These are phyloP conservation scores for Physcia stellaris DNA, from an alignment of 495 filamentous ascomycete genomes.

Conservation along the genomic window DNA sequence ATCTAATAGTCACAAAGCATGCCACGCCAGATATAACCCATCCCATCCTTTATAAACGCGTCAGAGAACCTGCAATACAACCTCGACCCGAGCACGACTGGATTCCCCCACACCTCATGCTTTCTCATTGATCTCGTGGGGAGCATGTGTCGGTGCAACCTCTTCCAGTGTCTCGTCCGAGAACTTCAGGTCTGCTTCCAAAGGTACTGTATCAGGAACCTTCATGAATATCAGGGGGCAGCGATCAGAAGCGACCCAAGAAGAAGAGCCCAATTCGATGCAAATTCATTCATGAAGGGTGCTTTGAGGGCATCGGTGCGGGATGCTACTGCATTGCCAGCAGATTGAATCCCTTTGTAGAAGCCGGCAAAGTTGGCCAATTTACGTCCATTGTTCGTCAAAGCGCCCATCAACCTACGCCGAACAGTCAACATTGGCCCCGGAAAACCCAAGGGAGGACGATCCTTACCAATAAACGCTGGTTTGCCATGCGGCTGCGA, in stretches of 20 bases:
- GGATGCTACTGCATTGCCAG: constrained; percentile 84
- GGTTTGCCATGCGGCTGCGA: constrained; percentile 54
- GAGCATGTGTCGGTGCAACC: constrained; percentile 26
- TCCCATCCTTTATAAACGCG: too few species aligned
- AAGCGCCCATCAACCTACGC: constrained; percentile 73
- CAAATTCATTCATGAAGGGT: constrained; percentile 40
- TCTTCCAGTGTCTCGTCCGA: constrained; percentile 63
- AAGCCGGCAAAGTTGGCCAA: constrained; percentile 88
- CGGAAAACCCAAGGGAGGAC: not conserved
- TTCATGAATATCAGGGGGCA: constrained; percentile 58
- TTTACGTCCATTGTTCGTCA: constrained; percentile 83
- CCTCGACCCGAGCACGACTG: too few species aligned
- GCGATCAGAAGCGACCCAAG: constrained; percentile 53
- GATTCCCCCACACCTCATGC: too few species aligned
- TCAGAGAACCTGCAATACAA: too few species aligned
- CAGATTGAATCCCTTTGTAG: constrained; percentile 95
- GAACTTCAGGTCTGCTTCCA: constrained; percentile 64
- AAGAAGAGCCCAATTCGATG: constrained; percentile 51
- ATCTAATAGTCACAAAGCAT: too few species aligned
- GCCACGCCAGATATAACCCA: too few species aligned
- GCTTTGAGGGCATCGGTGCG: constrained; percentile 33
- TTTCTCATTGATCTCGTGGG: too few species aligned
- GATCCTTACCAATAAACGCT: constrained; percentile 62
- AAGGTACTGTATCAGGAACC: constrained; percentile 52
- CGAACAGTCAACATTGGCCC: constrained; percentile 13